Base-by-base conservation (phyloP, 1,284 basidiomycete genomes). In the Meira nashicola region DNA sequence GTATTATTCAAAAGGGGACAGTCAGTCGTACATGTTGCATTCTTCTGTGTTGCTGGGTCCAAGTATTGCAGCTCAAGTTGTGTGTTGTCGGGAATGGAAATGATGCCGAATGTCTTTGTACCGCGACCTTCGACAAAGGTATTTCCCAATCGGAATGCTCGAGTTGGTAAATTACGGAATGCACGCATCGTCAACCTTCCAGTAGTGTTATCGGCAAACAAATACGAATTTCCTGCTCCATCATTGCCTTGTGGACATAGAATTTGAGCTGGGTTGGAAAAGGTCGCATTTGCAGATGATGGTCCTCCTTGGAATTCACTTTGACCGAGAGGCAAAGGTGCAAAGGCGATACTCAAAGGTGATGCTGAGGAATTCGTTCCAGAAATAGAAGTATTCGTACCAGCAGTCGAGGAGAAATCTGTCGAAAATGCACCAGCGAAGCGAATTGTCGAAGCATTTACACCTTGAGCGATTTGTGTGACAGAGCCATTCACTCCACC, bases 121-220 rank as follows among this genome's bases (percentile, higher is more conserved):
- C 90, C 89, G 63, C 89, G 86, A 48, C 86, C 85, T 52, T 84
- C 81, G 62, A 86, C 82, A 77, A 92, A 90, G 0, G 91, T 92
- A 80, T 98, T 97, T 33, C 90, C 92, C 41, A 98, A 81, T 46
- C 94, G 86, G 50, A 97, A 79, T 10, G 93, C 94, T 56, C 83
- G 86, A 2, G 85, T 87, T 57, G 83, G 85, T 62, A 89, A 83
- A 70, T 84, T 87, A 37, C 85, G 82, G 77, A 88, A 89, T 44
- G 87, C 84, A 52, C 88, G 83, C 40, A 91, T 82, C 25, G 89
- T 90, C 43, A 80, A 75, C 66, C 94, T 84, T 39, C 88, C 83
- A 1, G 88, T 86, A 47, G 82, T 85, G 19, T 85, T 86, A 73
- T 92, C 87, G 47, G 84, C 82, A 21, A 87, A 89, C 59, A 93